Conservation (phyloP, 805 yeast genomes). For the Teunomyces tritomae region DNA sequence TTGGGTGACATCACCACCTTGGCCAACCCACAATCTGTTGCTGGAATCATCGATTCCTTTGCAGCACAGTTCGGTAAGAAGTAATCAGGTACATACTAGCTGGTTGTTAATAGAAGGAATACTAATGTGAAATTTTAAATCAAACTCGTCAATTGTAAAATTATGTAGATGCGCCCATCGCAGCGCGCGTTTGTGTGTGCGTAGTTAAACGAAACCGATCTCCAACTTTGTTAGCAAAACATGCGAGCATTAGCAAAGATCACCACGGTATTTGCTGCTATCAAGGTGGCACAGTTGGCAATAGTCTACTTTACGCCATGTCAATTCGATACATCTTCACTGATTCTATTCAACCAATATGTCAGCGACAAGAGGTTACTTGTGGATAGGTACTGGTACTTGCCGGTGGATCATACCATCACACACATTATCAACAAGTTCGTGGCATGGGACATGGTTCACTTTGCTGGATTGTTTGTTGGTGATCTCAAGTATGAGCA, state of each 20-base stretch:
- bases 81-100: constrained; percentile 13
- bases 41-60: constrained; percentile 53
- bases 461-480: constrained; percentile 57
- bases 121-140: neutral
- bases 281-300: constrained; percentile 38
- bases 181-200: neutral
- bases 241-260: neutral
- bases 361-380: neutral
- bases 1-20: constrained; percentile 77
- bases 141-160: neutral
- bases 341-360: constrained; percentile 27
- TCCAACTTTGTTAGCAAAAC: too few relatives aligned
- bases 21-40: constrained; percentile 73
- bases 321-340: constrained; percentile 51
- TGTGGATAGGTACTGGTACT: neutral
- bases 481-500: constrained; percentile 68
- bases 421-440: constrained; percentile 46
- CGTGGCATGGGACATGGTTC: constrained; percentile 84
- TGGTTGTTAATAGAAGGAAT: neutral
- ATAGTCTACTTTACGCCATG: constrained; percentile 40
- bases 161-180: neutral
- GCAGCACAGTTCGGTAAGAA: constrained; percentile 41
- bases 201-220: too few relatives aligned
- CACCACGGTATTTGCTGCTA: constrained; percentile 19
- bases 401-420: neutral